These are phyloP conservation scores for Termitomyces sp. DNA, from an alignment of 768 basidiomycete genomes.

Conservation along the genomic window DNA sequence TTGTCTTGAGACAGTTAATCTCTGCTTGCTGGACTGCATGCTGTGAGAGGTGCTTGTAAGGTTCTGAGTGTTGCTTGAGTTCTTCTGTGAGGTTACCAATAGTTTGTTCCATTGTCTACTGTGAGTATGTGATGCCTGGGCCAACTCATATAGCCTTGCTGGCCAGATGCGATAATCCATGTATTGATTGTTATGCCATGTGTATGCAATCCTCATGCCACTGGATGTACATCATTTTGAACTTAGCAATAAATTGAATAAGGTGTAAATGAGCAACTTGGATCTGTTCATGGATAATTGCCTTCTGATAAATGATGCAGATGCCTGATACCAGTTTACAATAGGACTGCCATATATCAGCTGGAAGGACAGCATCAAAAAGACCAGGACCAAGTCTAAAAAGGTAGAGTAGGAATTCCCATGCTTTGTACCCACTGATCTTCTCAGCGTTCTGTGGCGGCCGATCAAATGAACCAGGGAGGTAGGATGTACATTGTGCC, in stretches of 20 bases:
- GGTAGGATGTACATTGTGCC: neutral
- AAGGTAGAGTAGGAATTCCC: constrained; percentile 13
- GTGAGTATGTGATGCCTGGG: constrained; percentile 15
- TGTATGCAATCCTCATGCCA: constrained; percentile 26
- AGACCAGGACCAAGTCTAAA: constrained; percentile 15
- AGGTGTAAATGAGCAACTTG: constrained; percentile 12
- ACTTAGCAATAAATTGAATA: constrained; percentile 30
- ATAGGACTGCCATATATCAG: neutral
- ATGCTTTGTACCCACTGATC: neutral
- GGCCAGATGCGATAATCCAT: constrained; percentile 28
- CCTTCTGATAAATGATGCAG: constrained; percentile 7
- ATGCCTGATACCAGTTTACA: neutral
- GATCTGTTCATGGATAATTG: neutral
- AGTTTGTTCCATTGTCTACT: constrained; percentile 17
- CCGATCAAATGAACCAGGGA: constrained; percentile 19
- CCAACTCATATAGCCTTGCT: constrained; percentile 25
- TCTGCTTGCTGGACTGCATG: constrained; percentile 1
- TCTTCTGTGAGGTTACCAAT: constrained; percentile 15
- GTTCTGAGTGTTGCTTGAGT: constrained; percentile 15
- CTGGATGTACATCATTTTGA: constrained; percentile 32
- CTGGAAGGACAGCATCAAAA: constrained; percentile 8
- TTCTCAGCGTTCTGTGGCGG: constrained; percentile 28
- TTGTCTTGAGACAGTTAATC: constrained; percentile 12
- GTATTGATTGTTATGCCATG: constrained; percentile 31
- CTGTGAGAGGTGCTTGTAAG: constrained; percentile 16